Conservation (phyloP, 148 eudicot species). For the Pouteria glomerata region DNA sequence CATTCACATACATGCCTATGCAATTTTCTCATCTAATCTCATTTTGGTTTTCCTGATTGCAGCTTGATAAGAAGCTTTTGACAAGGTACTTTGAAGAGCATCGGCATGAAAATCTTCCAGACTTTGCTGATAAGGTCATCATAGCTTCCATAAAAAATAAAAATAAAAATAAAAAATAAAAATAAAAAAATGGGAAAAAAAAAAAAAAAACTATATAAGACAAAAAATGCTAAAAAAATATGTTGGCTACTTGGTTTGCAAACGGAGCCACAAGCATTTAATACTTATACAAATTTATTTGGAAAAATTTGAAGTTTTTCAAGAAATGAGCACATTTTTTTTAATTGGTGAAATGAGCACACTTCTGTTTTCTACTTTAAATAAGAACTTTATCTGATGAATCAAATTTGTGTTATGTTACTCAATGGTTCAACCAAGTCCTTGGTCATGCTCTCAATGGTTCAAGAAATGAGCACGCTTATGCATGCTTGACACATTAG, state of each 20-base stretch:
- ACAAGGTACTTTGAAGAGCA: constrained; percentile 63
- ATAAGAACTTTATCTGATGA: background rate
- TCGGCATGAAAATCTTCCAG: constrained; percentile 67
- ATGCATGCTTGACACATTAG: background rate
- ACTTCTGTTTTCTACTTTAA: no score
- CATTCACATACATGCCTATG: background rate
- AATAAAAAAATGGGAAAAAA: background rate
- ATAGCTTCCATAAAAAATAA: no score
- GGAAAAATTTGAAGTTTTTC: background rate
- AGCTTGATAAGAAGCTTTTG: constrained; percentile 81
- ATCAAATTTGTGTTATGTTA: background rate
- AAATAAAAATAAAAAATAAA: no score
- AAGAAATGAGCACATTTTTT: background rate
- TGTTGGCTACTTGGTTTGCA: background rate
- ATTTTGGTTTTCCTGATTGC: constrained; percentile 7
- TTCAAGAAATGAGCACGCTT: no score
- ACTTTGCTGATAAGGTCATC: constrained; percentile 85
- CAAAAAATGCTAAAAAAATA: background rate
- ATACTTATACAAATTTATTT: background rate
- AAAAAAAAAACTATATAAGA: background rate
- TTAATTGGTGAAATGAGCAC: no score
- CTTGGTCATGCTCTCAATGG: no score
- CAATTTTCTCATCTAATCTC: background rate
- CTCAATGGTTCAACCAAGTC: no score
- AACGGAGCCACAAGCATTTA: no score